Conservation (phyloP, 78 protist species). For the Dictyostelium brefeldianum region DNA sequence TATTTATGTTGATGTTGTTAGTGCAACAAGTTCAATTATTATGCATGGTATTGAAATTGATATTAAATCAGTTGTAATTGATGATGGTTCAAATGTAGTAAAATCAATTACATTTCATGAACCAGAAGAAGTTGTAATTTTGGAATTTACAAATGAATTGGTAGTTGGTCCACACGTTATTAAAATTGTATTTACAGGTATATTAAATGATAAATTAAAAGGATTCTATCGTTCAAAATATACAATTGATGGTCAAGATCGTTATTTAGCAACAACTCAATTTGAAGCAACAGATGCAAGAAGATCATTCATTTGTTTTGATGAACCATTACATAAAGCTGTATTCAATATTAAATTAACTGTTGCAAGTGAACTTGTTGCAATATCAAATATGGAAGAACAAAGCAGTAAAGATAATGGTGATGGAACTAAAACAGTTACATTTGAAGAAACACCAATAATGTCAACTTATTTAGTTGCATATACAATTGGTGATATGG, state of each 20-base stretch:
- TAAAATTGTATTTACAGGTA: constrained; percentile 8
- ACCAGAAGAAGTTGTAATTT: constrained; percentile 5
- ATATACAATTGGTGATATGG: constrained; percentile 91
- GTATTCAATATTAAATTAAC: constrained; percentile 76
- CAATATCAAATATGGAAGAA: constrained; percentile 65
- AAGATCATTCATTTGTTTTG: constrained; percentile 93
- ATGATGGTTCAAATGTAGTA: not conserved
- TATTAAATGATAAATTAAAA: constrained; percentile 63
- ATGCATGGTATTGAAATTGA: constrained; percentile 41
- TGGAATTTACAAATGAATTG: constrained; percentile 36
- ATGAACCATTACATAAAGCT: constrained; percentile 95
- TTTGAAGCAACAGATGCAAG: constrained; percentile 95
- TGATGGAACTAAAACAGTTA: constrained; percentile 11
- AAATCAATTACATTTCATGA: constrained; percentile 11
- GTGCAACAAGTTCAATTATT: not conserved
- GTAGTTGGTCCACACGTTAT: not conserved
- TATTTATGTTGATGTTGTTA: constrained; percentile 15
- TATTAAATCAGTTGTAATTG: not conserved
- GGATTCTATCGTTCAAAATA: constrained; percentile 84
- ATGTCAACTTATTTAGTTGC: constrained; percentile 97
- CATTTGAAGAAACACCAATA: constrained; percentile 76
- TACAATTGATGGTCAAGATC: constrained; percentile 62
- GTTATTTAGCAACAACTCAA: constrained; percentile 92
- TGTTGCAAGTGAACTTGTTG: not conserved
- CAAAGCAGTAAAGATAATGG: not conserved